These are phyloP conservation scores for Russula sp. DNA, from an alignment of 768 basidiomycete species.

Conservation along the genomic window DNA sequence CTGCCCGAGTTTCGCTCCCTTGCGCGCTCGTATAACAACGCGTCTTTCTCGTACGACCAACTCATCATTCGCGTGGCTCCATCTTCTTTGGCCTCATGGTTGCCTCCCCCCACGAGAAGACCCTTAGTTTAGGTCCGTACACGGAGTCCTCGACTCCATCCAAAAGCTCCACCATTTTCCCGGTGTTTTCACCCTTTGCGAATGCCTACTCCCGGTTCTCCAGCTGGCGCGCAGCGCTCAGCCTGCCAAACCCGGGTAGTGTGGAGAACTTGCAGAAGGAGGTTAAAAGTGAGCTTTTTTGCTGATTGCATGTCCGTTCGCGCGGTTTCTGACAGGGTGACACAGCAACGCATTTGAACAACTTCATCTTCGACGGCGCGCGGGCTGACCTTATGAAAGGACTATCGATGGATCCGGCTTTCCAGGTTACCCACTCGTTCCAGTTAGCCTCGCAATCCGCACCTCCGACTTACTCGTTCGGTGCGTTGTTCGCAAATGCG, in stretches of 20 bases:
- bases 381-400: slow-evolving; percentile 94
- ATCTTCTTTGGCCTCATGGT: slow-evolving; percentile 18
- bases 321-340: slow-evolving; percentile 3
- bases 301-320: slow-evolving; percentile 12
- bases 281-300: slow-evolving; percentile 67
- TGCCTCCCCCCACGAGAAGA: slow-evolving; percentile 21
- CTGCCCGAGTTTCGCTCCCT: not conserved
- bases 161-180: slow-evolving; percentile 19
- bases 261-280: slow-evolving; percentile 93
- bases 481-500: slow-evolving; percentile 85
- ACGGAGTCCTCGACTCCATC: slow-evolving; percentile 8
- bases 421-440: slow-evolving; percentile 98
- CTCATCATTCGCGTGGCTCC: slow-evolving; percentile 13
- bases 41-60: slow-evolving; percentile 11
- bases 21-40: not conserved
- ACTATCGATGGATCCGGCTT: slow-evolving; percentile 89
- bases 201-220: slow-evolving; percentile 70
- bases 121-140: slow-evolving; percentile 5
- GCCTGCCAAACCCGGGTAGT: slow-evolving; percentile 87
- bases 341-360: slow-evolving; percentile 84
- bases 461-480: slow-evolving; percentile 90
- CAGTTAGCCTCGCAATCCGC: slow-evolving; percentile 81
- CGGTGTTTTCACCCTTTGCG: slow-evolving; percentile 50
- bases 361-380: slow-evolving; percentile 96
- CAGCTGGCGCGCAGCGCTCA: slow-evolving; percentile 77